Evolutionary conservation across 768 basidiomycete species (phyloP), one percentile per base, ranked within the genome.

Genomic region (Podaxis sp.): DNA sequence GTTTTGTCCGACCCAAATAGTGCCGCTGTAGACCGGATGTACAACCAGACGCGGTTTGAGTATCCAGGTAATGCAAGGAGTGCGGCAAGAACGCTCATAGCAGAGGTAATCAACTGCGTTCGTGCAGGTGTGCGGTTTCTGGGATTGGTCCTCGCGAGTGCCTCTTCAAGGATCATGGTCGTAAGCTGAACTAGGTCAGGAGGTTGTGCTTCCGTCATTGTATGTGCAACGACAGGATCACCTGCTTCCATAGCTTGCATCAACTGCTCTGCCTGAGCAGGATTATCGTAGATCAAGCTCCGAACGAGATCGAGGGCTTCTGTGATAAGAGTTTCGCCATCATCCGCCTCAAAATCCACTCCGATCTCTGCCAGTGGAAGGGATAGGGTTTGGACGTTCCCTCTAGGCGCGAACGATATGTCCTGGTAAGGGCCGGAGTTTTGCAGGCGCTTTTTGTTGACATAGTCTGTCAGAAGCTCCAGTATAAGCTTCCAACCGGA

Each of bases 1-100:
- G 75, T 71, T 49, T 79, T 79, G 26, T 85, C 86, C 4, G 86
- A 79, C 17, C 90, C 89, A 68, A 96, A 93, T 28, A 97, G 81
- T 22, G 87, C 82, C 0, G 84, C 79, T 0, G 93, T 90, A 4
- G 90, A 90, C 12, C 93, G 87, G 19, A 96, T 84, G 68, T 91
- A 95, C 9, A 94, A 78, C 95, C 94, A 96, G 24, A 96, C 91
- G 2, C 90, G 84, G 66, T 86, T 85, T n/a, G 92, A 90, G 69
- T 89, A 89, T 51, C 79, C 80, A 0, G 90, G 91, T 12, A 92
- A 76, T 1, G 87, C 84, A 39, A 95, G 81, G 33, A 96, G 80
- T 0, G 88, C 88, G 3, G 91, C 82, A 19, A 96, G 82, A 12
- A 96, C 88, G 58, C 87, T 90, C 78, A 96, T 84, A 3, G 92